These are phyloP conservation scores for Fraxinus dipetala DNA, from an alignment of 305 asterid species.

Conservation along the genomic window DNA sequence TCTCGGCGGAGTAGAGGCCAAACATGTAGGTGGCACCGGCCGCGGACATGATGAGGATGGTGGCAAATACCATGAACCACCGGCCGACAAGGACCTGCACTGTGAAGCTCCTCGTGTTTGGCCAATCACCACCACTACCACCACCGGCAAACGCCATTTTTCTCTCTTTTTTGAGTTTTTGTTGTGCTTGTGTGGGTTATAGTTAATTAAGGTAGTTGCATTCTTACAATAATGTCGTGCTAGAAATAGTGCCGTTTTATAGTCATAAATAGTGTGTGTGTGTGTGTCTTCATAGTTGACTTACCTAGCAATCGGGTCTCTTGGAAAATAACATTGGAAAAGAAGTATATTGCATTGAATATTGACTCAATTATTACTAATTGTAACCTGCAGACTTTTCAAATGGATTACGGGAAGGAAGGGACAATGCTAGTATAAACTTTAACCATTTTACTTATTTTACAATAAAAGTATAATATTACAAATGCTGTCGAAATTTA, in stretches of 20 bases:
- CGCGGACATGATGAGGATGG: conserved; percentile 60
- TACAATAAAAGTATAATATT: background rate
- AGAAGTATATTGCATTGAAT: background rate
- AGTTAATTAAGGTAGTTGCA: background rate
- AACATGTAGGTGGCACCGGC: conserved; percentile 93
- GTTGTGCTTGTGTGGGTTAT: background rate
- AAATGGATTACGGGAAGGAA: background rate
- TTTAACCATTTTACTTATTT: background rate
- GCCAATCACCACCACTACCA: conserved; percentile 20
- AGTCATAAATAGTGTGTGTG: background rate
- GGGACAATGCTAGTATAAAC: background rate
- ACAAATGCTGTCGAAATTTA: no score
- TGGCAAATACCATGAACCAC: conserved; percentile 77
- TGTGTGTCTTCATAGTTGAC: conserved; percentile 35
- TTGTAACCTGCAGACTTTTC: background rate
- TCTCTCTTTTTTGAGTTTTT: background rate
- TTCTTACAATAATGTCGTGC: background rate
- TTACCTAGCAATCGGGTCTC: conserved; percentile 4
- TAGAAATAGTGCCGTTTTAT: background rate
- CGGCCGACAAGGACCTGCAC: conserved; percentile 49
- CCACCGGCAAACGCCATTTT: conserved; percentile 36
- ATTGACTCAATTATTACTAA: background rate
- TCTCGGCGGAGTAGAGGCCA: conserved; percentile 49
- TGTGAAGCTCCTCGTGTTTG: conserved; percentile 29
- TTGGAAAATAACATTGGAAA: conserved; percentile 20